These are phyloP conservation scores for Crithidia fasciculata DNA, from an alignment of 208 protist species.

Conservation along the genomic window DNA sequence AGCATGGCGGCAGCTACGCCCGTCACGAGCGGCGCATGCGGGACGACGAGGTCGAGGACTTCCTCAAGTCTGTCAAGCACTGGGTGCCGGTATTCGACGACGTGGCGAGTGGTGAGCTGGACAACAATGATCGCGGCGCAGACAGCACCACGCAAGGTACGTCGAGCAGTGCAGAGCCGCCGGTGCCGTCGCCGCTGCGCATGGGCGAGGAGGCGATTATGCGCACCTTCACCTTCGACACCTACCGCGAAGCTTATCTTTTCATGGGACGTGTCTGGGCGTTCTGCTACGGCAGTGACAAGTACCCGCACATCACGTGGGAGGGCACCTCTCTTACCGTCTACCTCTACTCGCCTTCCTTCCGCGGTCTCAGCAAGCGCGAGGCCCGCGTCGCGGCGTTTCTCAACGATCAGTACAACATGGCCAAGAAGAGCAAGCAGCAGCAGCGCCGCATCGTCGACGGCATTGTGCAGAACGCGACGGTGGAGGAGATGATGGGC, in stretches of 20 bases:
- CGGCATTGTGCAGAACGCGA: constrained; percentile 27
- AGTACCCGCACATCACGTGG: constrained; percentile 80
- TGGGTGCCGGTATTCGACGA: constrained; percentile 63
- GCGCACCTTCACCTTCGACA: constrained; percentile 66
- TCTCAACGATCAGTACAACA: constrained; percentile 89
- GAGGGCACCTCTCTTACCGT: constrained; percentile 64
- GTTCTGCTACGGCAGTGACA: constrained; percentile 86
- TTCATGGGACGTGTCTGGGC: constrained; percentile 87
- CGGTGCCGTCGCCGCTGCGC: constrained; percentile 22
- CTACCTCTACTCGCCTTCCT: constrained; percentile 85
- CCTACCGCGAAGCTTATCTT: constrained; percentile 72
- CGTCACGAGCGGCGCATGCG: constrained; percentile 84
- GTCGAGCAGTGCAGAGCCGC: constrained; percentile 13
- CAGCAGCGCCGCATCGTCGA: constrained; percentile 51
- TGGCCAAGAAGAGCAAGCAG: constrained; percentile 74
- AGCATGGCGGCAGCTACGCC: constrained; percentile 84
- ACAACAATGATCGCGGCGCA: not conserved
- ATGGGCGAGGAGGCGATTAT: constrained; percentile 78
- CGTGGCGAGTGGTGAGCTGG: constrained; percentile 1
- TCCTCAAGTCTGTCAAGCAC: constrained; percentile 78
- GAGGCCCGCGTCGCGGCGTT: constrained; percentile 85
- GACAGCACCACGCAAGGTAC: not conserved
- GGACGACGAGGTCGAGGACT: constrained; percentile 89
- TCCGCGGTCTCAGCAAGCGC: constrained; percentile 78
- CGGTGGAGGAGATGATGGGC: constrained; percentile 59